Conservation (phyloP, 176 grass and related monocot species). For the Eremochloa ophiuroides region DNA sequence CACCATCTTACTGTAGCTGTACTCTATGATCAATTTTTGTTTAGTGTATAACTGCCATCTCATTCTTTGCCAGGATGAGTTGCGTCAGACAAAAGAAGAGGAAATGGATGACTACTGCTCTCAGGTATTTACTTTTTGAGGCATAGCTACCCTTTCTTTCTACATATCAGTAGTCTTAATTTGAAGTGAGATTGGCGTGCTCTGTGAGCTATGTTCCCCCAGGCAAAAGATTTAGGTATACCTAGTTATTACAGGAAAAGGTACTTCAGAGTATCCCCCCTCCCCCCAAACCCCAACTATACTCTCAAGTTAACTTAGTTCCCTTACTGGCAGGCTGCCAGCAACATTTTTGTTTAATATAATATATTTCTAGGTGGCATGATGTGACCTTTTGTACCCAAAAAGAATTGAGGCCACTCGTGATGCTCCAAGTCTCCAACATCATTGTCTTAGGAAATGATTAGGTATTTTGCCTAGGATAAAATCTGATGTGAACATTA, state of each 20-base stretch:
- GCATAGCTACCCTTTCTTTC: not conserved
- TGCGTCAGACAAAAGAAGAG: slow-evolving; percentile 95
- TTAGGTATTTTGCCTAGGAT: not conserved
- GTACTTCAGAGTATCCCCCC: not conserved
- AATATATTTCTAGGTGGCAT: not conserved
- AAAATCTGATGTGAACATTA: not conserved
- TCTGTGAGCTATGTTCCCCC: not conserved
- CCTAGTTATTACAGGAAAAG: slow-evolving; percentile 2
- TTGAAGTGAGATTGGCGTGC: not conserved
- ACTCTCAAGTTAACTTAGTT: not conserved
- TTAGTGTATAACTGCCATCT: slow-evolving; percentile 21
- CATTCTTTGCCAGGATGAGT: slow-evolving; percentile 72
- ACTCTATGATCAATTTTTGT: not conserved
- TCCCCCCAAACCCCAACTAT: not conserved
- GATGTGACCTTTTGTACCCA: not conserved
- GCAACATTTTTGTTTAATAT: not conserved
- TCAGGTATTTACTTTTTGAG: slow-evolving; percentile 54
- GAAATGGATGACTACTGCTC: slow-evolving; percentile 99
- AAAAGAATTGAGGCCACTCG: not conserved
- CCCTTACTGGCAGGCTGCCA: not conserved
- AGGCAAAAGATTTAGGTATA: not conserved
- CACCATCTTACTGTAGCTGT: slow-evolving; percentile 15
- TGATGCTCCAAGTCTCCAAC: not conserved
- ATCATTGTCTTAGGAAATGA: not conserved
- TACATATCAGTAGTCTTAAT: not conserved